Evolutionary conservation across 208 protist species (phyloP).

Genomic region (Naegleria fowleri): DNA sequence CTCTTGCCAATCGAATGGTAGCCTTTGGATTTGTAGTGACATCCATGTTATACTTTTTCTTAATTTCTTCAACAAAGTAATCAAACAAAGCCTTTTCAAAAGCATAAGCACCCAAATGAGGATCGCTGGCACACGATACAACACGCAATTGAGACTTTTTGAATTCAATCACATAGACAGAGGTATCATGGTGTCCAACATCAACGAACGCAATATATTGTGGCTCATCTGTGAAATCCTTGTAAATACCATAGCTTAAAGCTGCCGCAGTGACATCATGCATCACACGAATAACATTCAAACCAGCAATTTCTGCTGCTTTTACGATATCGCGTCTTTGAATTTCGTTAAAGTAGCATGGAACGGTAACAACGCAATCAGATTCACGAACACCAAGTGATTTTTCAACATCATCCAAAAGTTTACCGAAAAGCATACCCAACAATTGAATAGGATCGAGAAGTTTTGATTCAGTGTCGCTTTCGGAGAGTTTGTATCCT

Average conservation of each 20-base stretch:
- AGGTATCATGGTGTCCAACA: slow-evolving; percentile 71
- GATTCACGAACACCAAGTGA: slow-evolving; percentile 33
- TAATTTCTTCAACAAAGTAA: slow-evolving; percentile 63
- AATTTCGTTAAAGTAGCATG: slow-evolving; percentile 71
- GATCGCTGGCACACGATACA: slow-evolving; percentile 64
- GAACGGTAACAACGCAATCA: slow-evolving; percentile 63
- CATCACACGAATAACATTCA: slow-evolving; percentile 77
- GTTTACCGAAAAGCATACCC: slow-evolving; percentile 75
- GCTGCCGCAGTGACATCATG: slow-evolving; percentile 76
- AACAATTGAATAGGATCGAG: slow-evolving; percentile 81
- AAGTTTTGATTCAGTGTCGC: slow-evolving; percentile 59
- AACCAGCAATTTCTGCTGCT: slow-evolving; percentile 66
- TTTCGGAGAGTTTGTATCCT: background rate
- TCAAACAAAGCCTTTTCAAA: slow-evolving; percentile 69
- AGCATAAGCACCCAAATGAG: slow-evolving; percentile 67
- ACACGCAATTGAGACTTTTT: slow-evolving; percentile 70
- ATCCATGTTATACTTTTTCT: slow-evolving; percentile 75
- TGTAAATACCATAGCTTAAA: slow-evolving; percentile 82
- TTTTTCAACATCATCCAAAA: slow-evolving; percentile 67
- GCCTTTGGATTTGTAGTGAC: slow-evolving; percentile 68
- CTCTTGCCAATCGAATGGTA: slow-evolving; percentile 66
- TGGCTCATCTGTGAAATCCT: slow-evolving; percentile 59
- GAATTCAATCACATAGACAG: slow-evolving; percentile 67
- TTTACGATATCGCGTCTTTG: slow-evolving; percentile 71
- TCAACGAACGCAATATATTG: slow-evolving; percentile 71